A percentile compares a stretch with the other conserved stretches of the same genome.
Conservation (phyloP, 352 stramenopile species). For the Globisporangium spiculum region DNA sequence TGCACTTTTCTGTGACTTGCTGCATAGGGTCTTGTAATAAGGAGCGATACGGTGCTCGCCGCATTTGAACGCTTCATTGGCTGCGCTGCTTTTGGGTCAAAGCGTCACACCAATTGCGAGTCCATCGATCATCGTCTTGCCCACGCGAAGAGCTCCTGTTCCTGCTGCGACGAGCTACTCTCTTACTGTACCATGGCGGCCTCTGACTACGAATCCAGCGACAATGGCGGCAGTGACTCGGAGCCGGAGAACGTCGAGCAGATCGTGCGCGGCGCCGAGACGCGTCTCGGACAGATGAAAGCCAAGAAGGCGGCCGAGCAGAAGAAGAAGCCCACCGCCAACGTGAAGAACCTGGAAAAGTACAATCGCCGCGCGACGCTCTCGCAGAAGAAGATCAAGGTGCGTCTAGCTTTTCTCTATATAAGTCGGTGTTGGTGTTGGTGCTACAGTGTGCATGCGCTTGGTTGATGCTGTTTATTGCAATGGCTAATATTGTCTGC, state of each 20-base stretch:
- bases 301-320: slow-evolving; percentile 13
- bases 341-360: slow-evolving; percentile 72
- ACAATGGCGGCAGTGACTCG: slow-evolving; percentile 45
- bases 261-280: slow-evolving; percentile 53
- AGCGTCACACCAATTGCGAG: slow-evolving; percentile 13
- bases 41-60: background rate
- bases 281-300: slow-evolving; percentile 47
- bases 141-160: background rate
- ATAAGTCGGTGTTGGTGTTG: background rate
- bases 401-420: slow-evolving; percentile 1
- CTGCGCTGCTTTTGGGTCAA: slow-evolving; percentile 14
- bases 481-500: background rate
- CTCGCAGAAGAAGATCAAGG: slow-evolving; percentile 55
- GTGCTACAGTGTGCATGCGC: background rate
- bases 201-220: slow-evolving; percentile 43
- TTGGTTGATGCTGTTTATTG: background rate
- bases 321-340: slow-evolving; percentile 15
- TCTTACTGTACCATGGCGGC: slow-evolving; percentile 17
- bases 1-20: background rate
- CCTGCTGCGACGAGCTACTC: slow-evolving; percentile 4
- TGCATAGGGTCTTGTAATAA: background rate
- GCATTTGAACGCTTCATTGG: slow-evolving; percentile 12
- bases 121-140: background rate
- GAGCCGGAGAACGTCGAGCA: slow-evolving; percentile 59
- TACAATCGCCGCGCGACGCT: slow-evolving; percentile 63